Base-by-base conservation (phyloP, 768 basidiomycete species). In the Lentinula aciculospora region DNA sequence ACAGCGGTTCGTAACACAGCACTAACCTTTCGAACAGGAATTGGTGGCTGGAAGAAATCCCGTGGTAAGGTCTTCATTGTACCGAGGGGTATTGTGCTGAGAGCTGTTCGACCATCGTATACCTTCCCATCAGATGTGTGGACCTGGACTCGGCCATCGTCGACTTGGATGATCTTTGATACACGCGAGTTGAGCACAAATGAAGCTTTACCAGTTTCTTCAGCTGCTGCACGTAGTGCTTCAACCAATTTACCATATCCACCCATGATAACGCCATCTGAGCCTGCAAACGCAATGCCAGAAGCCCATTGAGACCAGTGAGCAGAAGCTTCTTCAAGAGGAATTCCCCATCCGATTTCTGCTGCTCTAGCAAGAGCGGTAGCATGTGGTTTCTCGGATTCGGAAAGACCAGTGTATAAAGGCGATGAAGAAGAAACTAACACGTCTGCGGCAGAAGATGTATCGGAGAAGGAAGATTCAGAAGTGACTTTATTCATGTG, bases 271-370 rank as follows among this genome's bases (percentile, higher is more conserved):
- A 58, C 23, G 21, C 57, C 57, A 40, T 58, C 57, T 27, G 47
- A 34, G 8, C 57, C 57, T 12, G 57, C 46, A 25, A 49, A 58
- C 17, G 57, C 57, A 6, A 58, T 29, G n/a, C 47, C 47, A 6
- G 57, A 48, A 25, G 57, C 46, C 47, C 49, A 58, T 23, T 23
- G 25, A 4, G 49, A 37, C 45, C 47, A 58, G 12, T 37, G 19
- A 6, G 57, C 46, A 27, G 57, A 28, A 17, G 37, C 27, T n/a
- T 48, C 45, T 58, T 48, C 46, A 3, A 51, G 29, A 21, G 57
- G 36, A 34, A 58, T 58, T 7, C 57, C 57, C 57, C 47, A 51
- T 12, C 57, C 57, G 17, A 49, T 49, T 28, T 58, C 57, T 3
- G 39, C 25, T 29, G 49, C 12, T 58, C 57, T 19, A 21, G 57